Evolutionary conservation across 495 filamentous ascomycete genomes (phyloP).

Genomic region (Aeminium ludgeri): DNA sequence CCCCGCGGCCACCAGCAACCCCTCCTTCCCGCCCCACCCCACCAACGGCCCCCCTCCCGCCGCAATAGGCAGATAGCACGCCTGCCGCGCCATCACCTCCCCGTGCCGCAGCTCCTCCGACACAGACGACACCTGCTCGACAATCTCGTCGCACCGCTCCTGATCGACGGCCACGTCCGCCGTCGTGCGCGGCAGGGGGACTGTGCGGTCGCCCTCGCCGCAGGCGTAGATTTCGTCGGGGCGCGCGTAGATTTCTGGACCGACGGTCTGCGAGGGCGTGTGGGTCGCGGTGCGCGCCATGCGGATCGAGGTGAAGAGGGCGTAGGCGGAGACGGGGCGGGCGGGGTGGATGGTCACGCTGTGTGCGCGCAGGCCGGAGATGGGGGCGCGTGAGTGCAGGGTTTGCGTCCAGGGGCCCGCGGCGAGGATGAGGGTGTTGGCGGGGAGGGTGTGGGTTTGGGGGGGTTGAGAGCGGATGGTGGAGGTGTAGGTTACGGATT

Average conservation of each 20-base stretch:
- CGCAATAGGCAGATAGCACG: conserved; percentile 76
- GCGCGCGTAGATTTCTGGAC: conserved; percentile 86
- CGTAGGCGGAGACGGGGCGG: conserved; percentile 65
- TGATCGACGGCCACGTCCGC: conserved; percentile 65
- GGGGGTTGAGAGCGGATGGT: conserved; percentile 29
- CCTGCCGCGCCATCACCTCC: conserved; percentile 64
- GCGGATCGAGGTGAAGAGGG: conserved; percentile 77
- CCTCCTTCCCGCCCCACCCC: conserved; percentile 55
- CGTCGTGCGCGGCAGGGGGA: conserved; percentile 60
- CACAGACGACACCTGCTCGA: conserved; percentile 62
- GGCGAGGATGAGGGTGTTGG: conserved; percentile 67
- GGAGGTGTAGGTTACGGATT: conserved; percentile 49
- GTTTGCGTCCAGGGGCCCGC: conserved; percentile 80
- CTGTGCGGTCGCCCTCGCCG: conserved; percentile 64
- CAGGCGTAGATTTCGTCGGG: conserved; percentile 88
- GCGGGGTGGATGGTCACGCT: conserved; percentile 67
- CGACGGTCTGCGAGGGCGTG: conserved; percentile 38
- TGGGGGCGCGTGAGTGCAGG: conserved; percentile 58
- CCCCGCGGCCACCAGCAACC: conserved; percentile 69
- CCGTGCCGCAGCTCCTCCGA: conserved; percentile 62
- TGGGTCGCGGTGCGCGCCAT: conserved; percentile 35
- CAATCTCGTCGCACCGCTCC: conserved; percentile 68
- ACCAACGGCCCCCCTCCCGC: conserved; percentile 57
- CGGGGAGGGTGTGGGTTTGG: conserved; percentile 39
- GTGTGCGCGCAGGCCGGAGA: conserved; percentile 71